Evolutionary conservation across 1,284 basidiomycete species (phyloP).

Genomic region (Apiotrichum gracile): DNA sequence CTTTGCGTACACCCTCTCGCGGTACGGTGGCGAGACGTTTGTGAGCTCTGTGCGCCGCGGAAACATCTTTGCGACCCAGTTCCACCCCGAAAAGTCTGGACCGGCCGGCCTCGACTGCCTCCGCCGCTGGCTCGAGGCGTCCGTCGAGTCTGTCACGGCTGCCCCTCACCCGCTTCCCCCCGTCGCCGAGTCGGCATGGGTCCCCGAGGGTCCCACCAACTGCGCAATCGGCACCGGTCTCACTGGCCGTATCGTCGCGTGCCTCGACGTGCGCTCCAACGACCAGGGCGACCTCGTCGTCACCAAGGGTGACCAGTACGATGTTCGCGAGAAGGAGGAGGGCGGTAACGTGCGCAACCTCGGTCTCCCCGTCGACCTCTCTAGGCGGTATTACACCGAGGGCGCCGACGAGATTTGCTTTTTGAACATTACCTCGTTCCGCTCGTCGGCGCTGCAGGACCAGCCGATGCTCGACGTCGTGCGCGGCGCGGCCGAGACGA

Average conservation of each 20-base stretch:
- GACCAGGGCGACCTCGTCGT: slow-evolving; percentile 96
- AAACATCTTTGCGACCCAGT: slow-evolving; percentile 92
- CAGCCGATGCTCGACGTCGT: slow-evolving; percentile 98
- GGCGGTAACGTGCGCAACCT: slow-evolving; percentile 89
- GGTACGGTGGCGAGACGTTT: slow-evolving; percentile 93
- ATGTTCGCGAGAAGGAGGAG: slow-evolving; percentile 75
- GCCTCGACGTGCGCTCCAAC: slow-evolving; percentile 95
- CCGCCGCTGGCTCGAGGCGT: slow-evolving; percentile 69
- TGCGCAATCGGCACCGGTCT: slow-evolving; percentile 56
- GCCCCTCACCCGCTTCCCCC: slow-evolving; percentile 12
- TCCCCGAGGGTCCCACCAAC: slow-evolving; percentile 8
- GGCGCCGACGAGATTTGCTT: slow-evolving; percentile 97
- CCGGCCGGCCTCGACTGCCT: slow-evolving; percentile 79
- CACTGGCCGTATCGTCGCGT: slow-evolving; percentile 93
- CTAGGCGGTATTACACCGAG: slow-evolving; percentile 74
- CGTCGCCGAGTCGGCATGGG: not conserved
- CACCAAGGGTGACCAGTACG: slow-evolving; percentile 99
- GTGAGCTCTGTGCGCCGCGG: slow-evolving; percentile 74
- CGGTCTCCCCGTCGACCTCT: slow-evolving; percentile 92
- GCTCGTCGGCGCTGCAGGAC: slow-evolving; percentile 86
- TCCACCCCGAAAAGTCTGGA: slow-evolving; percentile 98
- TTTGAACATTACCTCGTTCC: slow-evolving; percentile 99
- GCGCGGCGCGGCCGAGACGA: slow-evolving; percentile 75
- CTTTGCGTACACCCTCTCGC: slow-evolving; percentile 81
- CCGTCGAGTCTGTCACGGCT: slow-evolving; percentile 30